These are phyloP conservation scores for Gentiana straminea DNA, from an alignment of 257 asterid species.

Conservation along the genomic window DNA sequence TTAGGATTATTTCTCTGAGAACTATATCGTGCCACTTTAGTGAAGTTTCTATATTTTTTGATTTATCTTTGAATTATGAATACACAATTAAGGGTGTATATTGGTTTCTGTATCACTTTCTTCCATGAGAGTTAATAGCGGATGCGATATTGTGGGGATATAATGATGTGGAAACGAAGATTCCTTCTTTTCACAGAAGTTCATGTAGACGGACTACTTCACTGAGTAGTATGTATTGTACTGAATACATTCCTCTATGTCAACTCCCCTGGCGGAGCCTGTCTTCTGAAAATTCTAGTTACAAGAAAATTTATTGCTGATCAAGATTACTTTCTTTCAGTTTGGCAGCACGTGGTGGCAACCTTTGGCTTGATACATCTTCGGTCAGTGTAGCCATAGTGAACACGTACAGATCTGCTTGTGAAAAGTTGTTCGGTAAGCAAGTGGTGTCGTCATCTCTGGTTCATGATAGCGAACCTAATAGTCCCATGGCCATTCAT, in stretches of 20 bases:
- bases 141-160: no score
- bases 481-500: constrained; percentile 38
- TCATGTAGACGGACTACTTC: no score
- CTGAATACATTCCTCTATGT: neutral
- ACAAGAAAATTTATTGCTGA: constrained; percentile 3
- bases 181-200: no score
- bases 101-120: no score
- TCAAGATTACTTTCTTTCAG: constrained; percentile 23
- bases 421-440: constrained; percentile 36
- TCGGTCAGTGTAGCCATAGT: constrained; percentile 83
- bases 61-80: no score
- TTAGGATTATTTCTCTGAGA: no score
- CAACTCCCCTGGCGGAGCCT: neutral
- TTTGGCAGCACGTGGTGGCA: constrained; percentile 67
- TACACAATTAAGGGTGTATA: no score
- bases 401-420: constrained; percentile 51
- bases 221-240: neutral
- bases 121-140: no score
- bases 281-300: neutral
- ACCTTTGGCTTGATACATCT: constrained; percentile 85
- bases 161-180: no score
- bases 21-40: no score
- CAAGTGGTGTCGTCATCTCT: constrained; percentile 17
- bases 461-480: constrained; percentile 21
- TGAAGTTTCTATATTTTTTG: no score